Evolutionary conservation across 2,329 filamentous ascomycete genomes (phyloP).

Genomic region (Monosporascus sp.): DNA sequence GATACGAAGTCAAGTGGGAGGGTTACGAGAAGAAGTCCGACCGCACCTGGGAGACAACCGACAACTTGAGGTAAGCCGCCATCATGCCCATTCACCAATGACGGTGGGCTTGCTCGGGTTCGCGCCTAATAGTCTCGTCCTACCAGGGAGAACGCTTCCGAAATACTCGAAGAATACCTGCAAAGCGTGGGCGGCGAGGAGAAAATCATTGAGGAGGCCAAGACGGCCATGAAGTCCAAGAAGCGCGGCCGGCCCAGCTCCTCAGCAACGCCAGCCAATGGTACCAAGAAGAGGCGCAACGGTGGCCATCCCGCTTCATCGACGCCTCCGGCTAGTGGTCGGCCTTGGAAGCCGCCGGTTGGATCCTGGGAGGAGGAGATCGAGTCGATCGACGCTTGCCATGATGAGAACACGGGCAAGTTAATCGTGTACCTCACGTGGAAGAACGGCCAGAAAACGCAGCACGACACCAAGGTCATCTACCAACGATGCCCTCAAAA

Average conservation of each 20-base stretch:
- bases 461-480: slow-evolving; percentile 63
- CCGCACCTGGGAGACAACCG: slow-evolving; percentile 74
- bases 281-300: slow-evolving; percentile 44
- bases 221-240: slow-evolving; percentile 46
- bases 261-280: slow-evolving; percentile 30
- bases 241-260: slow-evolving; percentile 52
- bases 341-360: slow-evolving; percentile 60
- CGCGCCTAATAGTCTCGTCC: not conserved
- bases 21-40: slow-evolving; percentile 68
- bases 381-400: slow-evolving; percentile 64
- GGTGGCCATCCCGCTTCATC: slow-evolving; percentile 44
- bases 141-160: slow-evolving; percentile 49
- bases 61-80: slow-evolving; percentile 54
- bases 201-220: slow-evolving; percentile 46
- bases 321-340: slow-evolving; percentile 42
- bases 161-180: slow-evolving; percentile 63
- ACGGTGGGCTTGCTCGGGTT: slow-evolving; percentile 2
- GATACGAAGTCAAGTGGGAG: slow-evolving; percentile 76
- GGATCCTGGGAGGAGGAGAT: slow-evolving; percentile 77
- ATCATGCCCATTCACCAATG: not conserved
- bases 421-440: slow-evolving; percentile 68
- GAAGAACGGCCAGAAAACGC: slow-evolving; percentile 69
- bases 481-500: slow-evolving; percentile 77
- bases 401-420: slow-evolving; percentile 55
- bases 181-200: slow-evolving; percentile 58